Evolutionary conservation across 2,329 filamentous ascomycete species (phyloP).

Genomic region (Parastagonospora nodorum): DNA sequence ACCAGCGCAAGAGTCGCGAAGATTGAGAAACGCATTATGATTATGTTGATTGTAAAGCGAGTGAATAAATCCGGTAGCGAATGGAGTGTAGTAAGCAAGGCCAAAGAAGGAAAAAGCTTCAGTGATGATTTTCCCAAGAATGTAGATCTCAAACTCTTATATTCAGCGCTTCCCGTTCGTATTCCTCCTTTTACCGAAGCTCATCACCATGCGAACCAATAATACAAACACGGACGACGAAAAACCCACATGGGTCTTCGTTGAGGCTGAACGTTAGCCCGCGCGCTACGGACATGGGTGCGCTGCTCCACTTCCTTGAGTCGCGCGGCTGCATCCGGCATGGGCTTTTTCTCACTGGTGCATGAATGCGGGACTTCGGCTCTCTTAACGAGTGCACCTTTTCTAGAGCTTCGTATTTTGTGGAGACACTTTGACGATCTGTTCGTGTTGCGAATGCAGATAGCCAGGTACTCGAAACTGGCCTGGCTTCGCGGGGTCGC

Average conservation of each 20-base stretch:
- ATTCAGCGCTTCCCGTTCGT: conserved; percentile 17
- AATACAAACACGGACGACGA: conserved; percentile 8
- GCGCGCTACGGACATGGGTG: conserved; percentile 12
- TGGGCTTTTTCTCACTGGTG: no score
- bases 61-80: neutral
- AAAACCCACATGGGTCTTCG: conserved; percentile 8
- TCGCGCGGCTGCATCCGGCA: no score
- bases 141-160: conserved; percentile 3
- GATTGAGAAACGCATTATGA: conserved; percentile 39
- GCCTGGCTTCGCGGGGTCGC: no score
- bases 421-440: neutral
- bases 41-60: conserved; percentile 6
- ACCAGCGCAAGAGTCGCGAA: conserved; percentile 34
- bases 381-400: no score
- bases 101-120: neutral
- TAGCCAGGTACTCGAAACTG: neutral
- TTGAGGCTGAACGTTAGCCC: conserved; percentile 14
- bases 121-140: neutral
- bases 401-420: neutral
- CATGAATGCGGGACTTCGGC: no score
- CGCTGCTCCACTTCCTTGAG: no score
- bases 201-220: conserved; percentile 14
- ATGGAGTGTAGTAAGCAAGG: conserved; percentile 1
- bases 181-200: conserved; percentile 7
- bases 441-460: neutral